phyloP scores from a whole-genome alignment of 208 protist species.

The Acanthamoeba rhysodes region DNA sequence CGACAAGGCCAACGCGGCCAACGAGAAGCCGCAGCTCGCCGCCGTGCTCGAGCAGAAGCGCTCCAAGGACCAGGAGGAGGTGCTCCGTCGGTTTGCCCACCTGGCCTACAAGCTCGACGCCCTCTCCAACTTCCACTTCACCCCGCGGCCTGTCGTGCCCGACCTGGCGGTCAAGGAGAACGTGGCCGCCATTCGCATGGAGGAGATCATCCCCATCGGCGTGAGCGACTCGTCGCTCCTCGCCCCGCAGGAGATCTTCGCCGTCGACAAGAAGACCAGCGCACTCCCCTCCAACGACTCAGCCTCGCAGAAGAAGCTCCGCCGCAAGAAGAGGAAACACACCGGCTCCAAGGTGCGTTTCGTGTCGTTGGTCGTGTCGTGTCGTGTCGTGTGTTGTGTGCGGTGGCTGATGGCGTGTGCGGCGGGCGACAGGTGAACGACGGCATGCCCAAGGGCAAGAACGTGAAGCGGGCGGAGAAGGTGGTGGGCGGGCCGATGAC shows the following conservation, averaged over 20 bases:
- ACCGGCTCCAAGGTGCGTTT: not conserved
- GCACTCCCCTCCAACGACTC: not conserved
- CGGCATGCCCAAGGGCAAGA: not conserved
- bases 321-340: not conserved
- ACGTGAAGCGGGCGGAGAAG: not conserved
- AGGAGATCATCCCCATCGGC: constrained; percentile 82
- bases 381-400: not conserved
- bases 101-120: constrained; percentile 84
- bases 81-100: constrained; percentile 61
- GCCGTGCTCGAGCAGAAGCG: not conserved
- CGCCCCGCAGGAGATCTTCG: constrained; percentile 64
- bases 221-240: constrained; percentile 55
- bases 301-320: not conserved
- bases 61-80: constrained; percentile 36
- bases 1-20: not conserved
- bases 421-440: too few species aligned
- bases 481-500: not conserved
- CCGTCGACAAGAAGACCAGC: not conserved
- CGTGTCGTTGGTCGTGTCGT: not conserved
- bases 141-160: constrained; percentile 72
- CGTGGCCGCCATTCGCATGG: constrained; percentile 80
- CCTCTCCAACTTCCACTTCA: constrained; percentile 87
- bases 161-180: constrained; percentile 77
- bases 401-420: not conserved
- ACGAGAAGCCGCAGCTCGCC: not conserved